Evolutionary conservation across 2,329 filamentous ascomycete genomes (phyloP), one percentile per base, ranked within the genome.

Genomic region (Torrubiella hemipterigena): DNA sequence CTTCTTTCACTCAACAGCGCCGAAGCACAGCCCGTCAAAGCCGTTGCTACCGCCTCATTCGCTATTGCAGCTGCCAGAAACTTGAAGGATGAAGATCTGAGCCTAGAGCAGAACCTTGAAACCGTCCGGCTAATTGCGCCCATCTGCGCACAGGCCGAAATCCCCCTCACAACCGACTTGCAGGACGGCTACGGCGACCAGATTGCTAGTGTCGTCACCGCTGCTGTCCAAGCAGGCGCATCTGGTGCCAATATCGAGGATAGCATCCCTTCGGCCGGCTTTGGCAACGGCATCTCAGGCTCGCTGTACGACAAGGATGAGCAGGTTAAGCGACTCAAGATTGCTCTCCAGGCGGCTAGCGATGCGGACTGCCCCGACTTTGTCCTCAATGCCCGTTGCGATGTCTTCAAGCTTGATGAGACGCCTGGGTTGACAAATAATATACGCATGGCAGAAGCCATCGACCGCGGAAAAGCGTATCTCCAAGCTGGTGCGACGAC

Each of bases 191-290:
- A 75, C 38, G 65, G 63, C 3, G 49, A 58, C 3, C 43, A 45
- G 14, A 55, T 72, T 3, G 58, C 52, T 5, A 55, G 62, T 5
- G 63, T 56, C 0, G 53, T 75, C 3, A 45, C 48, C 6, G 44
- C 44, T 3, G 54, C 65, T 1, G 59, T 77, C n/a, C 45, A 55
- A 4, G 36, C 63, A 0, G 73, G 72, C 1, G 71, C 58, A 0
- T 65, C 67, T 2, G 72, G 73, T 0, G 65, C 63, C 29, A 78
- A 78, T 41, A 56, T 78, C 3, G 73, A 77, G 37, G 73, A 78
- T 34, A 57, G 49, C 29, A 46, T 52, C 15, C 53, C 51, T 4
- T 45, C 47, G 1, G 46, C 43, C 41, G 34, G 58, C 54, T 47
- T 58, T 44, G 30, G 45, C 40, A 24, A 51, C 42, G 30, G 55